Evolutionary conservation across 495 filamentous ascomycete species (phyloP), one percentile per base, ranked within the genome.

Genomic region (Aspergillus nanangensis): DNA sequence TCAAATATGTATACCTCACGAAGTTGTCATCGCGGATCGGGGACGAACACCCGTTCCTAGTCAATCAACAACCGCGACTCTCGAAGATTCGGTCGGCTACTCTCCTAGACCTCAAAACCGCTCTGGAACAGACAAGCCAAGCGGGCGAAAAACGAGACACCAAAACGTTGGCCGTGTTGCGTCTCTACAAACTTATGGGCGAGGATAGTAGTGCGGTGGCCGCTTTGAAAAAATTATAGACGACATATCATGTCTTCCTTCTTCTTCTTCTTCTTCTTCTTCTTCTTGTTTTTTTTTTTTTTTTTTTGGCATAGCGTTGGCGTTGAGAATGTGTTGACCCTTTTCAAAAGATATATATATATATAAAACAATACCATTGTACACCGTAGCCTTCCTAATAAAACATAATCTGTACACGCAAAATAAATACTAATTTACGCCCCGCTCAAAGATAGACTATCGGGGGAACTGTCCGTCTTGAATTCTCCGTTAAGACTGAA

Each of bases 401-500:
- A 74, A 74, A 67, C 66, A 63, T 62, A 54, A 66, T 67, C 53
- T 67, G 58, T 67, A 68, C 66, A 71, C 48, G 51, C 60, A 53
- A 63, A 56, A 56, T 54, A 49, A 57, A 63, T 47, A 37, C 45
- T 74, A 72, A 51, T 71, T 74, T 72, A 70, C 63, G 62, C 24
- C 53, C 65, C 65, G 21, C 53, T 60, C 55, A 75, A 55, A 43
- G 53, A 57, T 40, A 64, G 50, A 67, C 75, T 15, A 72, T 72
- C 48, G 65, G 69, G 65, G 50, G 81, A 83, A 43, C 78, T 68
- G 8, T 79, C 69, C 41, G 81, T 61, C 44, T 63, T 78, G 67
- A 93, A 87, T 23, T 78, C 75, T 37, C 92, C 93, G 50, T 80
- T 93, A 57, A 98, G 66, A 57, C 80, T 84, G 74, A 98, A 87